Evolutionary conservation across 129 eudicot species (phyloP).

Genomic region (Pseudognaphalium luteoalbum): DNA sequence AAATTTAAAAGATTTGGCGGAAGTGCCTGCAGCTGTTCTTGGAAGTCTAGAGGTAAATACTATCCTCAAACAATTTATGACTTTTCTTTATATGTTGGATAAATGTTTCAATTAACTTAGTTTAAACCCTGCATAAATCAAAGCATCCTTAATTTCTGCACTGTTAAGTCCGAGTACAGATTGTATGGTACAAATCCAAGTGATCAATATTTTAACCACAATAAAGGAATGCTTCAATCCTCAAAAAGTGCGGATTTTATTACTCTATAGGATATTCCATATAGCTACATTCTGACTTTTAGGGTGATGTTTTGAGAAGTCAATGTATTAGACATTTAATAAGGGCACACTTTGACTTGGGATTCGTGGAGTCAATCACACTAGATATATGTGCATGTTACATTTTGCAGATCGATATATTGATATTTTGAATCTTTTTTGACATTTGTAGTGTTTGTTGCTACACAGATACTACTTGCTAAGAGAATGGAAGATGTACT

Average conservation of each 20-base stretch:
- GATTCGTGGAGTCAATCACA: too few relatives aligned
- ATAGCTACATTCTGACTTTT: too few relatives aligned
- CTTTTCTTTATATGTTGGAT: not conserved
- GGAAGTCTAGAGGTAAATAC: slow-evolving; percentile 68
- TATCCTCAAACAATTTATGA: not conserved
- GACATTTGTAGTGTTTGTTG: slow-evolving; percentile 14
- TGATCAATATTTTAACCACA: not conserved
- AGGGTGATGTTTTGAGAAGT: slow-evolving; percentile 1
- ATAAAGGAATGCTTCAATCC: not conserved
- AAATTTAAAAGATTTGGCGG: slow-evolving; percentile 81
- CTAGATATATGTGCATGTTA: too few relatives aligned
- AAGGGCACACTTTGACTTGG: slow-evolving; percentile 2
- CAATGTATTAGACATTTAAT: slow-evolving; percentile 7
- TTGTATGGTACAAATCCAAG: not conserved
- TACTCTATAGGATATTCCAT: not conserved
- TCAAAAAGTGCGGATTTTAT: not conserved
- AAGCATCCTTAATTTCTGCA: not conserved
- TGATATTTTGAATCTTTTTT: not conserved
- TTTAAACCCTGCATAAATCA: not conserved
- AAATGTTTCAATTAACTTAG: slow-evolving; percentile 4
- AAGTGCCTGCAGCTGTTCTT: slow-evolving; percentile 89
- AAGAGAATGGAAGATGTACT: slow-evolving; percentile 94
- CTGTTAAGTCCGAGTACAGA: slow-evolving; percentile 6
- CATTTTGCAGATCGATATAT: too few relatives aligned
- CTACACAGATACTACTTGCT: slow-evolving; percentile 62